Percentiles rank a stretch among this genome's conserved stretches.
These are phyloP conservation scores for Colletotrichum tropicicola DNA, from an alignment of 2,329 filamentous ascomycete genomes.

Conservation along the genomic window DNA sequence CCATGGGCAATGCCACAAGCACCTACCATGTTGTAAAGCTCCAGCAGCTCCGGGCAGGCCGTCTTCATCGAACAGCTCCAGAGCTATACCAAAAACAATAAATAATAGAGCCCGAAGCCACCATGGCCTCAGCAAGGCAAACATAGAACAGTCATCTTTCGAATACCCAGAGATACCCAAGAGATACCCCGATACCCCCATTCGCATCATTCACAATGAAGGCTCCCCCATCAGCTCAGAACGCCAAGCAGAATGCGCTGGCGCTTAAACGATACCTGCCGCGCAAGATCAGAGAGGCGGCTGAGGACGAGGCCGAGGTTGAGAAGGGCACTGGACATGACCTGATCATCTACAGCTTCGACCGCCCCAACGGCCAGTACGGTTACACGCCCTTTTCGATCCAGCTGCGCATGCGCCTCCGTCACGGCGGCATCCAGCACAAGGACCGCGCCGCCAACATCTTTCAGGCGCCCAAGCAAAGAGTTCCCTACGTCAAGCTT, in stretches of 20 bases:
- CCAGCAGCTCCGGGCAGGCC: slow-evolving; percentile 25
- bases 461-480: slow-evolving; percentile 31
- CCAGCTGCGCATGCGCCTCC: slow-evolving; percentile 34
- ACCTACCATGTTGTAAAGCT: slow-evolving; percentile 32
- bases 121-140: background rate
- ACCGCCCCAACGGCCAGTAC: slow-evolving; percentile 29
- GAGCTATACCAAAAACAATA: slow-evolving; percentile 21
- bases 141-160: slow-evolving; percentile 26
- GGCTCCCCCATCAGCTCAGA: slow-evolving; percentile 23
- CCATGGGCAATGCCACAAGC: slow-evolving; percentile 27
- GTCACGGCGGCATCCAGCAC: slow-evolving; percentile 32
- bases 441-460: slow-evolving; percentile 27
- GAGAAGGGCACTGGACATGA: slow-evolving; percentile 29
- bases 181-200: slow-evolving; percentile 9
- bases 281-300: slow-evolving; percentile 27
- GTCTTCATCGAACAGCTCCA: slow-evolving; percentile 5
- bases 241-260: slow-evolving; percentile 28
- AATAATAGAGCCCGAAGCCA: slow-evolving; percentile 25
- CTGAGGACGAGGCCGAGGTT: slow-evolving; percentile 29
- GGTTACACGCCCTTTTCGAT: slow-evolving; percentile 32
- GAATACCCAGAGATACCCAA: slow-evolving; percentile 29
- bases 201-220: slow-evolving; percentile 19
- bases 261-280: slow-evolving; percentile 28
- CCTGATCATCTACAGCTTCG: slow-evolving; percentile 33
- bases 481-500: slow-evolving; percentile 34